Percentiles rank a stretch among this genome's conserved stretches.
phyloP scores from a whole-genome alignment of 352 stramenopile genomes.

The Aphanomyces invadans region DNA sequence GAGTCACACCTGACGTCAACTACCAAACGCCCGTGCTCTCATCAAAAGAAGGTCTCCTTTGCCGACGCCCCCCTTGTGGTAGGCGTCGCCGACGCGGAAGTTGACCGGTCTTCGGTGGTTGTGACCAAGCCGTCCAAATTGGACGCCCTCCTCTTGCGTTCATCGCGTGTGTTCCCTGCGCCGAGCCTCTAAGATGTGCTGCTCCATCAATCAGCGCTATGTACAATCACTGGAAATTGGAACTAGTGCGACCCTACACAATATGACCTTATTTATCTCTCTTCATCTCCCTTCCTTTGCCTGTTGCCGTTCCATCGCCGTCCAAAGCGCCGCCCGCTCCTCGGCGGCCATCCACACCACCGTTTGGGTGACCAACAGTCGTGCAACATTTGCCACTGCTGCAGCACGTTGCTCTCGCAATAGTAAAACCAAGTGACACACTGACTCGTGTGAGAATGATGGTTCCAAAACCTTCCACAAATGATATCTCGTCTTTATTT shows the following conservation, averaged over 20 bases:
- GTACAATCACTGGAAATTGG: conserved; percentile 12
- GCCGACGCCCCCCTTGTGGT: conserved; percentile 52
- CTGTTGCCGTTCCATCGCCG: background rate
- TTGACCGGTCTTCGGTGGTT: conserved; percentile 67
- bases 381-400: too few species aligned
- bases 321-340: background rate
- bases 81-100: conserved; percentile 55
- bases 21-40: background rate
- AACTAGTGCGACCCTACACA: background rate
- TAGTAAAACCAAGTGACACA: background rate
- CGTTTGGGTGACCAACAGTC: too few species aligned
- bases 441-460: too few species aligned
- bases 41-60: conserved; percentile 50
- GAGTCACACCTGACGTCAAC: conserved; percentile 31
- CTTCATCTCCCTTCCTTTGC: background rate
- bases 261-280: conserved; percentile 23
- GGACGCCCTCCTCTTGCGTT: conserved; percentile 73
- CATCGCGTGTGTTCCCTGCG: conserved; percentile 73
- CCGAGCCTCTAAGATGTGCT: conserved; percentile 60
- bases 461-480: too few species aligned
- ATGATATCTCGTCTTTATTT: too few species aligned
- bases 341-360: too few species aligned
- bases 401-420: background rate
- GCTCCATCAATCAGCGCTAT: too few species aligned
- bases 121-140: conserved; percentile 73